Conservation (phyloP, 2,329 filamentous ascomycete genomes). For the Neoarthrinium moseri region DNA sequence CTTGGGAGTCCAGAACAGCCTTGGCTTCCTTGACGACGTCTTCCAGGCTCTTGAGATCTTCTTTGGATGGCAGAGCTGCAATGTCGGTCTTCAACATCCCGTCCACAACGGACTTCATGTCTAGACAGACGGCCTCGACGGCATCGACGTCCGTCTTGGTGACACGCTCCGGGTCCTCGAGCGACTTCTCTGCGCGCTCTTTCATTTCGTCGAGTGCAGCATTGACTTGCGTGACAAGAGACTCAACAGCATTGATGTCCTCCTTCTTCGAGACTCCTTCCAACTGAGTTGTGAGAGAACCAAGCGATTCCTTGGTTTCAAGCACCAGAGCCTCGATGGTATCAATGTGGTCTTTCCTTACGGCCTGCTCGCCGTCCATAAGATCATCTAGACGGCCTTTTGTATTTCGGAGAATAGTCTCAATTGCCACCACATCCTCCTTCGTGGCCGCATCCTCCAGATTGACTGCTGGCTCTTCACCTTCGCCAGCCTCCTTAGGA, state of each 20-base stretch:
- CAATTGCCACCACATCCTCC: slow-evolving; percentile 87
- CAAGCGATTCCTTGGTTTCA: slow-evolving; percentile 73
- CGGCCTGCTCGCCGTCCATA: slow-evolving; percentile 69
- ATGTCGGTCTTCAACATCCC: slow-evolving; percentile 71
- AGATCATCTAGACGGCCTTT: slow-evolving; percentile 83
- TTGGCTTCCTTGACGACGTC: slow-evolving; percentile 72
- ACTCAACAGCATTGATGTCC: slow-evolving; percentile 74
- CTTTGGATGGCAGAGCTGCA: slow-evolving; percentile 58
- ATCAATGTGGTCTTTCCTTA: slow-evolving; percentile 65
- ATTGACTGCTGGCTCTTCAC: slow-evolving; percentile 14
- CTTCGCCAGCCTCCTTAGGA: slow-evolving; percentile 2
- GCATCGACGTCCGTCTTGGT: slow-evolving; percentile 82
- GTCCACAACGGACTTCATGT: slow-evolving; percentile 78
- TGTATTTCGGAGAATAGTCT: slow-evolving; percentile 85
- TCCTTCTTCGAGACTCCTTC: slow-evolving; percentile 73
- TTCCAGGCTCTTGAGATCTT: slow-evolving; percentile 71
- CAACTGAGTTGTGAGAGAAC: slow-evolving; percentile 63
- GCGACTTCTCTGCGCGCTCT: slow-evolving; percentile 50
- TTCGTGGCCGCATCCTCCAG: slow-evolving; percentile 59
- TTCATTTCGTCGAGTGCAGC: slow-evolving; percentile 73
- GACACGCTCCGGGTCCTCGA: slow-evolving; percentile 62
- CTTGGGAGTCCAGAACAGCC: slow-evolving; percentile 64
- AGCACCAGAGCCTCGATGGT: slow-evolving; percentile 64
- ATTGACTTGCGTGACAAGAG: slow-evolving; percentile 76
- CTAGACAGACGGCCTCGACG: slow-evolving; percentile 77